A percentile compares a stretch with the other conserved stretches of the same genome.
phyloP scores from a whole-genome alignment of 257 asterid genomes.

The Asclepias syriaca region DNA sequence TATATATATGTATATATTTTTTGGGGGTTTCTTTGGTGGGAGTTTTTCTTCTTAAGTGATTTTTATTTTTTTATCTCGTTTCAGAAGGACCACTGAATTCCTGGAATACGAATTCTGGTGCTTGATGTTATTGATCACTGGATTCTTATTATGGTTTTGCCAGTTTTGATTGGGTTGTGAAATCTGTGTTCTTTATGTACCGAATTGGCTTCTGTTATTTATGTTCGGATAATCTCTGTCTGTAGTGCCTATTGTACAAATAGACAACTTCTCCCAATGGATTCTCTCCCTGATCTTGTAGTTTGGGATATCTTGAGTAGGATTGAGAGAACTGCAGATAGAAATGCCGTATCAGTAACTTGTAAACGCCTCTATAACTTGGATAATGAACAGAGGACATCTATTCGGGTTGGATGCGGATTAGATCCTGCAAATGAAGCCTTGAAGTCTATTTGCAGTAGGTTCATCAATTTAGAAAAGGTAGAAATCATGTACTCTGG shows the following conservation, averaged over 20 bases:
- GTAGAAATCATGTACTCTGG: constrained; percentile 75
- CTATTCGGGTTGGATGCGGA: constrained; percentile 69
- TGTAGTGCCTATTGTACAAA: neutral
- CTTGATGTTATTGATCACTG: neutral
- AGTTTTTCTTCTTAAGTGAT: neutral
- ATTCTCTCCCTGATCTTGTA: constrained; percentile 66
- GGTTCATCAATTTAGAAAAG: constrained; percentile 56
- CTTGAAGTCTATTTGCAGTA: constrained; percentile 46
- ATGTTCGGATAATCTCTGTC: neutral
- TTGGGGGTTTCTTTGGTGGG: neutral
- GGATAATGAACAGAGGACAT: constrained; percentile 57
- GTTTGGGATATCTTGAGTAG: constrained; percentile 64
- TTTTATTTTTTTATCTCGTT: neutral
- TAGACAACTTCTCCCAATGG: constrained; percentile 39
- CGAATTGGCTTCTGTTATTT: neutral
- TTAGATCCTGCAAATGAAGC: constrained; percentile 63
- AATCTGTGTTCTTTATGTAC: neutral
- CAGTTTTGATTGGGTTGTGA: neutral
- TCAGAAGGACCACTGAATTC: neutral
- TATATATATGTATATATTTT: neutral
- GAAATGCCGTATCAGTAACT: constrained; percentile 57
- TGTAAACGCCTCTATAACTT: constrained; percentile 59
- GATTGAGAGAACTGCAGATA: constrained; percentile 40
- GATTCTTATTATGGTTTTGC: neutral
- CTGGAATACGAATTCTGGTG: neutral